phyloP scores from a whole-genome alignment of 371 early-diverging fungal species.

The Apophysomyces trapeziformis region DNA sequence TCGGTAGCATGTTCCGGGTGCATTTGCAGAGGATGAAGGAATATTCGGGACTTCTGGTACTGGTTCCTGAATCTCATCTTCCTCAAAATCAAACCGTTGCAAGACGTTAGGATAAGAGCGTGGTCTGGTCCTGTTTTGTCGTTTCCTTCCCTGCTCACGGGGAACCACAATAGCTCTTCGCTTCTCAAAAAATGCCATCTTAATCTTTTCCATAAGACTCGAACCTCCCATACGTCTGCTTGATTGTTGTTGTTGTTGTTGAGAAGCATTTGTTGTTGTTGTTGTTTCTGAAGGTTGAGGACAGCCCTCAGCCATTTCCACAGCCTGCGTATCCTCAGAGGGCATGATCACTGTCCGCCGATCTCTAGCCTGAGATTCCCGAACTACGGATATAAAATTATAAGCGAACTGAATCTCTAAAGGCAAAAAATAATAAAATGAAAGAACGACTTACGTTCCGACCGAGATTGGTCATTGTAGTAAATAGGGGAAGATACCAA shows the following conservation, averaged over 20 bases:
- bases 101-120: constrained; percentile 42
- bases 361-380: constrained; percentile 25
- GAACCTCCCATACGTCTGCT: constrained; percentile 24
- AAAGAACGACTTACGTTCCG: constrained; percentile 1
- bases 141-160: constrained; percentile 22
- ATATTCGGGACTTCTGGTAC: neutral
- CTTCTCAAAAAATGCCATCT: constrained; percentile 47
- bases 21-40: constrained; percentile 8
- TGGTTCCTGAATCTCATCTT: constrained; percentile 14
- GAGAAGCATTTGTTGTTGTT: neutral
- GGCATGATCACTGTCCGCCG: constrained; percentile 28
- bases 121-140: constrained; percentile 31
- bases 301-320: constrained; percentile 1
- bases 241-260: constrained; percentile 10
- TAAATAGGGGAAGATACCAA: constrained; percentile 7
- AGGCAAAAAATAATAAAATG: neutral
- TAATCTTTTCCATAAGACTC: constrained; percentile 41
- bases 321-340: constrained; percentile 6
- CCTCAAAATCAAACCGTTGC: constrained; percentile 19
- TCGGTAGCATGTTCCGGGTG: constrained; percentile 8
- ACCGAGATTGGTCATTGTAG: neutral
- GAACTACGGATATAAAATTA: constrained; percentile 10
- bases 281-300: neutral
- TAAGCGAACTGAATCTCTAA: neutral
- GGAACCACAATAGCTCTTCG: constrained; percentile 29